Conservation (phyloP, 2,329 filamentous ascomycete species). For the Massarina eburnea region DNA sequence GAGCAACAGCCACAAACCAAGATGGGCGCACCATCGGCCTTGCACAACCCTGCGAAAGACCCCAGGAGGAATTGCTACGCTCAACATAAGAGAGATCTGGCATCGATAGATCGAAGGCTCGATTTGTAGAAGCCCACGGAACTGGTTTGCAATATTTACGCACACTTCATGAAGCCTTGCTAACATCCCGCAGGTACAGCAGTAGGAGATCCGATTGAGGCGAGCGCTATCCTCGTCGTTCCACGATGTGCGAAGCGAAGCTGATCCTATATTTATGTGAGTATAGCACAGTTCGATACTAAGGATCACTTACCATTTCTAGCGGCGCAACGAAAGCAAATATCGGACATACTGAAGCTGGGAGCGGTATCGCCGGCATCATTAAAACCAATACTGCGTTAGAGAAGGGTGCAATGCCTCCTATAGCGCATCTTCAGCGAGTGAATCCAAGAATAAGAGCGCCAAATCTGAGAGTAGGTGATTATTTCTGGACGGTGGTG, state of each 20-base stretch:
- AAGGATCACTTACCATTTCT: neutral
- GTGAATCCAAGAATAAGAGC: constrained; percentile 4
- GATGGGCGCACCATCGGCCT: constrained; percentile 10
- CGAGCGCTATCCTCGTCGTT: constrained; percentile 6
- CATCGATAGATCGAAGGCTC: constrained; percentile 20
- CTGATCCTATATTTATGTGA: neutral
- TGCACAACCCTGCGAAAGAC: constrained; percentile 44
- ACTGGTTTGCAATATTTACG: too few species aligned
- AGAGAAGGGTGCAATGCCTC: constrained; percentile 35
- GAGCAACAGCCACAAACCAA: constrained; percentile 18
- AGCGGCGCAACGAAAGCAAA: constrained; percentile 33
- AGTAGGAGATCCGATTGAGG: constrained; percentile 45
- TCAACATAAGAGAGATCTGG: constrained; percentile 39
- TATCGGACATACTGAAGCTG: constrained; percentile 45
- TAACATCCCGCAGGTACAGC: constrained; percentile 59
- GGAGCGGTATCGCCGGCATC: constrained; percentile 37
- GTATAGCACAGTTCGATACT: neutral
- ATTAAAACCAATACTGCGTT: constrained; percentile 41
- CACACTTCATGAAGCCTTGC: too few species aligned
- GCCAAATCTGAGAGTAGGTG: neutral
- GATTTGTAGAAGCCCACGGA: constrained; percentile 44
- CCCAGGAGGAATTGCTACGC: constrained; percentile 31
- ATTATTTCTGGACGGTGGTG: neutral
- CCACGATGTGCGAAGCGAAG: neutral
- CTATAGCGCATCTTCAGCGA: constrained; percentile 10